A percentile compares a stretch with the other conserved stretches of the same genome.
Evolutionary conservation across 495 filamentous ascomycete species (phyloP).

Genomic region (Penicillium maclennaniae): DNA sequence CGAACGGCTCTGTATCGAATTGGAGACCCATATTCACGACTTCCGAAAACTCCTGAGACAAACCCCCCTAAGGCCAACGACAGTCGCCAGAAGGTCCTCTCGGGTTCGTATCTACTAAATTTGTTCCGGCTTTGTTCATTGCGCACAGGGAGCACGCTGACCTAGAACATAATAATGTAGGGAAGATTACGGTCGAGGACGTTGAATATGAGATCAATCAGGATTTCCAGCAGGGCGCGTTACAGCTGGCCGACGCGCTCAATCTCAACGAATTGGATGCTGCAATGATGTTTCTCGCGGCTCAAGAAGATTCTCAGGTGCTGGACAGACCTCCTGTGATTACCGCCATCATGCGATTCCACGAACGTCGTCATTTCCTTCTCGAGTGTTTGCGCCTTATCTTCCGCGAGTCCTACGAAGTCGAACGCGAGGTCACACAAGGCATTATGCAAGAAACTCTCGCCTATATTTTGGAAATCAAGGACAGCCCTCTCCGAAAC

Average conservation of each 20-base stretch:
- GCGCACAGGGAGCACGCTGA: conserved; percentile 27
- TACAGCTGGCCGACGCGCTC: conserved; percentile 79
- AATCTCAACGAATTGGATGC: conserved; percentile 87
- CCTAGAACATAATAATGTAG: conserved; percentile 37
- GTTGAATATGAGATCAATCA: conserved; percentile 77
- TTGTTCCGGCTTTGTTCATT: neutral
- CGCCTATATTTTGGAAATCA: conserved; percentile 44
- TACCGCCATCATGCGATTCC: conserved; percentile 77
- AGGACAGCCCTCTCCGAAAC: conserved; percentile 38
- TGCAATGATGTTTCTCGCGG: conserved; percentile 64
- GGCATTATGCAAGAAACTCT: conserved; percentile 39
- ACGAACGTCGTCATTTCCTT: conserved; percentile 70
- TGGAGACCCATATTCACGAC: conserved; percentile 65
- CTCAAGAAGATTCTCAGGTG: conserved; percentile 58
- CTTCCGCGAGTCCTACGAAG: conserved; percentile 59
- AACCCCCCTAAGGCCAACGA: conserved; percentile 64
- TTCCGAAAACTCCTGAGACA: conserved; percentile 77
- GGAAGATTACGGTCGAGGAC: conserved; percentile 65
- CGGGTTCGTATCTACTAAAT: conserved; percentile 36
- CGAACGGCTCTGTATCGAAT: conserved; percentile 59
- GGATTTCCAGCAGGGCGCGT: conserved; percentile 74
- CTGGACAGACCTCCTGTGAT: conserved; percentile 67
- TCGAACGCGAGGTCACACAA: conserved; percentile 47
- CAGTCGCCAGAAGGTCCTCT: conserved; percentile 57
- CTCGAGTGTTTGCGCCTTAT: conserved; percentile 79